These are phyloP conservation scores for Russula virescens DNA, from an alignment of 768 basidiomycete genomes.

Conservation along the genomic window DNA sequence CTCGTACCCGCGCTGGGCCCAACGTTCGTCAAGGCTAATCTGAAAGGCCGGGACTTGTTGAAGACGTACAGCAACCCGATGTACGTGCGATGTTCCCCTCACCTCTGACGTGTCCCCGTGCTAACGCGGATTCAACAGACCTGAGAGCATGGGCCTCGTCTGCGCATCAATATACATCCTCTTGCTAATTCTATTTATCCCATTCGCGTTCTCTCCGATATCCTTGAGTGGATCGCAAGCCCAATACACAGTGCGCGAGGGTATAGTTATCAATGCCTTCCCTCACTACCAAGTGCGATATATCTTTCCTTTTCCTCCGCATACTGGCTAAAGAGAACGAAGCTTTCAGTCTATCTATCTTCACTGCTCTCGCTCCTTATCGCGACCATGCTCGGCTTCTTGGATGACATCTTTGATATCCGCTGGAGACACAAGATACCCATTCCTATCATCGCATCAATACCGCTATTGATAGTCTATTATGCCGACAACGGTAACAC, in stretches of 20 bases:
- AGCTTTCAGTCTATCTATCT: slow-evolving; percentile 92
- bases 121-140: slow-evolving; percentile 42
- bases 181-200: slow-evolving; percentile 85
- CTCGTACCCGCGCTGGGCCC: slow-evolving; percentile 81
- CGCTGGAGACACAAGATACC: slow-evolving; percentile 98
- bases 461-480: slow-evolving; percentile 94
- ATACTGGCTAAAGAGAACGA: background rate
- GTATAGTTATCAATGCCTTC: slow-evolving; percentile 61
- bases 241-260: slow-evolving; percentile 43
- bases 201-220: slow-evolving; percentile 84
- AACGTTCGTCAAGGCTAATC: slow-evolving; percentile 71
- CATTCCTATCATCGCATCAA: slow-evolving; percentile 91
- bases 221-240: slow-evolving; percentile 44
- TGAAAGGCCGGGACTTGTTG: slow-evolving; percentile 83
- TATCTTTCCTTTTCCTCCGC: background rate
- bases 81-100: slow-evolving; percentile 40
- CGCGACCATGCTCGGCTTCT: slow-evolving; percentile 89
- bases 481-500: slow-evolving; percentile 93
- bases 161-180: slow-evolving; percentile 87
- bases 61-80: slow-evolving; percentile 73
- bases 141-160: slow-evolving; percentile 90
- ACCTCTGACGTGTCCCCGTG: background rate
- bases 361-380: slow-evolving; percentile 87
- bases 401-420: slow-evolving; percentile 98
- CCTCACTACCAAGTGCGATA: slow-evolving; percentile 70